Base-by-base conservation (phyloP, 148 eudicot genomes). In the Rhododendron williamsianum region DNA sequence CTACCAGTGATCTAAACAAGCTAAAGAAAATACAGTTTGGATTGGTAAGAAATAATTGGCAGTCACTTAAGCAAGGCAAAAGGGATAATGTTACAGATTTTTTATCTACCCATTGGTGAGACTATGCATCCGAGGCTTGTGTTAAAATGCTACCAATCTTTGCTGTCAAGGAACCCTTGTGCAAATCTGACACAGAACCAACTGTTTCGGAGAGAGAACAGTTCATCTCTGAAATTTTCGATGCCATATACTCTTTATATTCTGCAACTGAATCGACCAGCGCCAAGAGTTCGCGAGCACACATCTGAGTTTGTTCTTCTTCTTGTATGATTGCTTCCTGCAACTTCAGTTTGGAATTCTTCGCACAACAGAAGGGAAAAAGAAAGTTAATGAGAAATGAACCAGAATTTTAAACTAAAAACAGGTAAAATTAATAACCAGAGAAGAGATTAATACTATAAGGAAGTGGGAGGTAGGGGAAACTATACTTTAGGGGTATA, bases 201-300 rank as follows among this genome's bases (percentile, higher is more conserved):
- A 87, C 86, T 35, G 93, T 89, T 89, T 92, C 92, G 6, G 82
- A 76, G 27, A 95, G 91, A 76, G 88, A 88, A 45, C 85, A 87
- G 83, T 81, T 91, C 96, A 93, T 92, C 86, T 91, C 91, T 10
- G 89, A 80, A 51, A 94, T 86, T 84, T 93, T 95, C 43, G 89
- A 91, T 67, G 87, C 91, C 82, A 90, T 85, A 56, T 92, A 88
- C 91, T 95, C 99, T 84, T 95, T 94, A 90, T 92, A 92, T 83
- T 86, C 90, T 51, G 98, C 91, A 87, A 95, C 93, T 36, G 92
- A 86, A 89, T 97, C 97, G 8, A 95, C 88, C 89, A 94, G 35
- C 19, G 89, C 90, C 76, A 92, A 89, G 38, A 97, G 91, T 86
- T 97, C 98, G 63, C 83, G 91, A 33, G 96, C 95, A 83, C 94